phyloP scores from a whole-genome alignment of 306 rosid genomes.

The Cucurbita pepo region DNA sequence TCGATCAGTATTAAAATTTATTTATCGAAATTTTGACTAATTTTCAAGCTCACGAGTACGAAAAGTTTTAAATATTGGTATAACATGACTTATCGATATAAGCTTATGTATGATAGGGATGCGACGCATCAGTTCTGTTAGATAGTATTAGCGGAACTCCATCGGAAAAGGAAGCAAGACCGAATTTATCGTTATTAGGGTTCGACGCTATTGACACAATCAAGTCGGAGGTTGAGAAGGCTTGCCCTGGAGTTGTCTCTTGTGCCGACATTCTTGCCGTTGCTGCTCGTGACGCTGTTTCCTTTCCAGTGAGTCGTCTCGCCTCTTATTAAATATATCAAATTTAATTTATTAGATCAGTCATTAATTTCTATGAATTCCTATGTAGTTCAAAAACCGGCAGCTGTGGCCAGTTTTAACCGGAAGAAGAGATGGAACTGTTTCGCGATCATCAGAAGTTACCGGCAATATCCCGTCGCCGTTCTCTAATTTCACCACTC shows the following conservation, averaged over 20 bases:
- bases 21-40: no score
- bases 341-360: background rate
- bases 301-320: conserved; percentile 9
- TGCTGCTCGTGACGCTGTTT: conserved; percentile 22
- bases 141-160: conserved; percentile 9
- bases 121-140: conserved; percentile 22
- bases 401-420: conserved; percentile 12
- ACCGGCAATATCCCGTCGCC: conserved; percentile 20
- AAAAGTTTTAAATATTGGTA: no score
- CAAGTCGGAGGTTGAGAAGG: conserved; percentile 13
- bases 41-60: no score
- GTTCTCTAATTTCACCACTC: conserved; percentile 16
- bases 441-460: conserved; percentile 14
- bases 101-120: conserved; percentile 8
- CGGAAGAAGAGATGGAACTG: conserved; percentile 32
- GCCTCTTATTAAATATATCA: background rate
- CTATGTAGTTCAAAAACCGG: conserved; percentile 9
- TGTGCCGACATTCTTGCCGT: conserved; percentile 28
- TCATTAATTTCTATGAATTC: background rate
- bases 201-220: conserved; percentile 24
- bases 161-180: conserved; percentile 18
- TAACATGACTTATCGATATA: background rate
- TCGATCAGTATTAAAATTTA: no score
- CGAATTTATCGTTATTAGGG: conserved; percentile 13
- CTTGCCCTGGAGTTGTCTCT: conserved; percentile 15